phyloP scores from a whole-genome alignment of 495 filamentous ascomycete genomes.

The Penicillium bialowiezense region DNA sequence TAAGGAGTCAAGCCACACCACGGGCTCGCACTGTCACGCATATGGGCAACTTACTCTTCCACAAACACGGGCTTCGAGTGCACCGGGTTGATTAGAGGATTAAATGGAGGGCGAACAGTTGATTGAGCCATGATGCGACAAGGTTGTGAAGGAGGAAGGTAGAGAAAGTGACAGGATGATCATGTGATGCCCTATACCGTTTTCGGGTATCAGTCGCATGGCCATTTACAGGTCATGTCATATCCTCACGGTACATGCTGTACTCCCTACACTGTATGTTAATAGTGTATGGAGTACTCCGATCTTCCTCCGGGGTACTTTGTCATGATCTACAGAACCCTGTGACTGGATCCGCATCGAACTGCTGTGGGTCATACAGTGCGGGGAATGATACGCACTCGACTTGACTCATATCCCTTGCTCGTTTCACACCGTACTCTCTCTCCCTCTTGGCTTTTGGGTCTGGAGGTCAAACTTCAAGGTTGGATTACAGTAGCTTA shows the following conservation, averaged over 20 bases:
- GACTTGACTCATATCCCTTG: background rate
- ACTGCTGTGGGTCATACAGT: background rate
- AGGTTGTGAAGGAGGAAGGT: too few relatives aligned
- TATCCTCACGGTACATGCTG: too few relatives aligned
- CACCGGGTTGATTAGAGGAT: constrained; percentile 37
- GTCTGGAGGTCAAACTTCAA: too few relatives aligned
- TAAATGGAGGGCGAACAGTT: constrained; percentile 24
- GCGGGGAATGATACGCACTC: background rate
- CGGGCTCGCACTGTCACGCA: background rate
- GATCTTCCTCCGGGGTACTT: too few relatives aligned
- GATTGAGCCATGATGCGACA: constrained; percentile 13
- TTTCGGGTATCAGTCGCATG: constrained; percentile 20
- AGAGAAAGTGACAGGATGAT: too few relatives aligned
- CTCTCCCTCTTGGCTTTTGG: too few relatives aligned
- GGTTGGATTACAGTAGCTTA: too few relatives aligned
- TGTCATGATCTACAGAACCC: background rate
- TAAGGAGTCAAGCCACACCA: constrained; percentile 1
- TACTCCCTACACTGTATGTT: too few relatives aligned
- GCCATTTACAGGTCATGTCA: too few relatives aligned
- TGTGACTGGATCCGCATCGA: background rate
- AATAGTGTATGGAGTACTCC: too few relatives aligned
- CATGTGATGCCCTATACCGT: constrained; percentile 13
- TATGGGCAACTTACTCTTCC: constrained; percentile 34
- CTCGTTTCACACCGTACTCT: background rate
- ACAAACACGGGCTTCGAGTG: constrained; percentile 37